Percentiles rank a stretch among this genome's conserved stretches.
Conservation (phyloP, 148 eudicot genomes). For the Rhododendron williamsianum region DNA sequence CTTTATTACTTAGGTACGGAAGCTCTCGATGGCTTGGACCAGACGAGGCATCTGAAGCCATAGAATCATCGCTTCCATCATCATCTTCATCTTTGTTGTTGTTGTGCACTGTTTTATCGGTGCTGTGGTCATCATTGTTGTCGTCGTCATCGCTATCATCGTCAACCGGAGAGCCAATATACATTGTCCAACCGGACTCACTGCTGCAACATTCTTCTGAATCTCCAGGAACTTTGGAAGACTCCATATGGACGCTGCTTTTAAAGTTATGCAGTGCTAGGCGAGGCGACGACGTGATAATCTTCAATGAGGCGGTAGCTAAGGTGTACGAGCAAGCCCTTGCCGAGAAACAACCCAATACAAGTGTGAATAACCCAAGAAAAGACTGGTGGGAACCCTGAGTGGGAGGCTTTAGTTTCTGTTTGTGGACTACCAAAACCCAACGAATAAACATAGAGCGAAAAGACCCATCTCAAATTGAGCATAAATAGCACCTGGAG, state of each 20-base stretch:
- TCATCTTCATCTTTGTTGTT: background rate
- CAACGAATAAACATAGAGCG: background rate
- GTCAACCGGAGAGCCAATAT: constrained; percentile 46
- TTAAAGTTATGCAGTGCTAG: too few species aligned
- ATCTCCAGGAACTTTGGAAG: constrained; percentile 17
- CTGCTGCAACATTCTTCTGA: constrained; percentile 62
- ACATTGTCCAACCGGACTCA: constrained; percentile 87
- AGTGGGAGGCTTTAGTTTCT: background rate
- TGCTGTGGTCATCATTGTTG: constrained; percentile 13
- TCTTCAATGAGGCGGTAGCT: too few species aligned
- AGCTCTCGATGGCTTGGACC: constrained; percentile 38
- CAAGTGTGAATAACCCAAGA: background rate
- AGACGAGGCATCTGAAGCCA: constrained; percentile 72
- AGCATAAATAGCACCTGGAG: background rate
- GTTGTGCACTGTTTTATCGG: background rate
- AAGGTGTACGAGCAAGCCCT: too few species aligned
- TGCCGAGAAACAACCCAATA: background rate
- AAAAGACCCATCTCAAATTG: constrained; percentile 5
- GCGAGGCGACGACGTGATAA: too few species aligned
- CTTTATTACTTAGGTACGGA: background rate
- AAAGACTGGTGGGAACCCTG: background rate
- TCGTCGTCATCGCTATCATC: constrained; percentile 8
- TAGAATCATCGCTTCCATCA: constrained; percentile 44
- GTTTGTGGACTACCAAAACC: background rate
- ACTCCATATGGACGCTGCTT: constrained; percentile 12